Conservation (phyloP, 768 basidiomycete genomes). For the Leccinum truebloodii region DNA sequence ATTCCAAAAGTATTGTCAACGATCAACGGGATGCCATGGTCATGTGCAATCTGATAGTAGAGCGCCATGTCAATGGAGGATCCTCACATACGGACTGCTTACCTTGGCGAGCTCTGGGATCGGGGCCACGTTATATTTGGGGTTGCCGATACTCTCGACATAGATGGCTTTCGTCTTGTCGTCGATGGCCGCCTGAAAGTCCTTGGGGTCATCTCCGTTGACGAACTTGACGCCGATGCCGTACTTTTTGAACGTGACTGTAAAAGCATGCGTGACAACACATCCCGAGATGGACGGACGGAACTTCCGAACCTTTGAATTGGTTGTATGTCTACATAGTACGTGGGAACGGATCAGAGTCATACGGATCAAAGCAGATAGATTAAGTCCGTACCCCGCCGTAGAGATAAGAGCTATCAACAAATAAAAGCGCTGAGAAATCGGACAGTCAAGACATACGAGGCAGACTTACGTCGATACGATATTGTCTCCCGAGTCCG, state of each 20-base stretch:
- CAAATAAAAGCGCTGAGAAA: background rate
- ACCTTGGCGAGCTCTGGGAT: constrained; percentile 59
- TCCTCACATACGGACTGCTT: background rate
- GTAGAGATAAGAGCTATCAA: constrained; percentile 49
- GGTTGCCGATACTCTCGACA: constrained; percentile 65
- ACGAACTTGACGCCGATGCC: constrained; percentile 60
- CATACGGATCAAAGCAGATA: background rate
- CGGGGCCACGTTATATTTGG: constrained; percentile 55
- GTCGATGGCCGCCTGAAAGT: constrained; percentile 55
- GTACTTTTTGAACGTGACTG: constrained; percentile 56
- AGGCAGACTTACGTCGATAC: constrained; percentile 48
- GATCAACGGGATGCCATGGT: constrained; percentile 58
- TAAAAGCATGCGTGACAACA: background rate
- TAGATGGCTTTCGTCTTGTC: constrained; percentile 59
- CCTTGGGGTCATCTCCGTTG: constrained; percentile 43
- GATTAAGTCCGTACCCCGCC: constrained; percentile 49
- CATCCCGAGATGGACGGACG: background rate
- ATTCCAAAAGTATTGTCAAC: constrained; percentile 68
- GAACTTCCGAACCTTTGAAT: constrained; percentile 51
- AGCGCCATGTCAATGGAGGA: background rate
- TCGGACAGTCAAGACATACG: background rate
- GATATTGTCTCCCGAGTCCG: constrained; percentile 62
- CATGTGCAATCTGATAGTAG: constrained; percentile 53
- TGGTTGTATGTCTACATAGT: constrained; percentile 61
- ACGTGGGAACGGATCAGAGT: background rate